Percentiles rank a stretch among this genome's conserved stretches.
These are phyloP conservation scores for Wickerhamiella azyma DNA, from an alignment of 805 yeast genomes.

Conservation along the genomic window DNA sequence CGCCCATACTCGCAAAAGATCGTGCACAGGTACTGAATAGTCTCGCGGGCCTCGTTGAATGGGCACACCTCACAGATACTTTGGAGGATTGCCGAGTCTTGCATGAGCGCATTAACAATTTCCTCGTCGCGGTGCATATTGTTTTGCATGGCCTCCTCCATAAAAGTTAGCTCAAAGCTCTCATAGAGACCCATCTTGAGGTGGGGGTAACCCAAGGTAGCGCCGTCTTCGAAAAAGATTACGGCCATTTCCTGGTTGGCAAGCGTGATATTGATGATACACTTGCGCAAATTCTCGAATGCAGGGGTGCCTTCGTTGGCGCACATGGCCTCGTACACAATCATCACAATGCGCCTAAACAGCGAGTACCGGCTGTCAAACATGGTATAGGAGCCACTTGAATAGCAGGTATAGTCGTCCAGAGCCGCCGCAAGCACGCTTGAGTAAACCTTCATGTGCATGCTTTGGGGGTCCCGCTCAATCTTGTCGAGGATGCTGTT, in stretches of 20 bases:
- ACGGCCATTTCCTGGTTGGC: constrained; percentile 8
- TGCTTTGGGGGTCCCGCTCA: background rate
- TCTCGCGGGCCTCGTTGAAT: background rate
- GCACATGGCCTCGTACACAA: background rate
- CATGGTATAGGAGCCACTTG: background rate
- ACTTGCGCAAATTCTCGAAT: background rate
- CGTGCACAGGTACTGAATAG: background rate
- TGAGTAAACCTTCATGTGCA: background rate
- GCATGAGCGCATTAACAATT: background rate
- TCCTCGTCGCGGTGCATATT: background rate
- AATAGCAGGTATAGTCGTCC: constrained; percentile 1
- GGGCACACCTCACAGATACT: constrained; percentile 8
- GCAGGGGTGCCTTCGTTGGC: background rate
- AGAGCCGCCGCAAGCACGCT: background rate
- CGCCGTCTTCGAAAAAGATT: constrained; percentile 3
- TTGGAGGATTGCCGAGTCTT: background rate
- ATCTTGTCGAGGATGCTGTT: background rate
- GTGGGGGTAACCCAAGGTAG: background rate
- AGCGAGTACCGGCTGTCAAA: constrained; percentile 3
- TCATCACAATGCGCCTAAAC: background rate
- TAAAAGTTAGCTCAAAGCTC: background rate
- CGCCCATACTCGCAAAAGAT: constrained; percentile 1
- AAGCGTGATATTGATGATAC: background rate
- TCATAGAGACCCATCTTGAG: constrained; percentile 1
- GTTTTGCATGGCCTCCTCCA: background rate